Base-by-base conservation (phyloP, 768 basidiomycete species). In the Leccinum barrowsii region DNA sequence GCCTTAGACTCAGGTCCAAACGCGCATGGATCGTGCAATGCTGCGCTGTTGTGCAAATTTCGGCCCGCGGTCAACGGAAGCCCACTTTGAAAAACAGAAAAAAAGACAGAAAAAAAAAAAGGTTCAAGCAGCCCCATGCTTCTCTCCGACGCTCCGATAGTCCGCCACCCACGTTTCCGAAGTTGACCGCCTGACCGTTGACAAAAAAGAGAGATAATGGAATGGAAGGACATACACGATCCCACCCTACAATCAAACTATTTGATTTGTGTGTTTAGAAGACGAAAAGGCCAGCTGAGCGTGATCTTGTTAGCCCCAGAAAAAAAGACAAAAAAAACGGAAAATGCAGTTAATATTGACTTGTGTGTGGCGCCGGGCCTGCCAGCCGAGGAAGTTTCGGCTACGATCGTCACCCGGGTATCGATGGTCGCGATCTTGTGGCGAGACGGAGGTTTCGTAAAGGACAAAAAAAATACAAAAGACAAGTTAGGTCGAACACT, bases 371-470 rank as follows among this genome's bases (percentile, higher is more conserved):
- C 40, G 54, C 11, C n/a, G 46, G 40, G 10, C 30, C 11, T 40
- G 52, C 55, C 11, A 47, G 55, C 58, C 63, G 63, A 57, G 52
- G 44, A 61, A 4, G 52, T 61, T 61, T 35, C 59, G 63, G 52
- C 28, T 21, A 7, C 32, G 11, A 2, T 50, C 46, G 49, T 52
- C 53, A 13, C 40, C 26, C 32, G 32, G 32, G 19, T 30, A 59
- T 59, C 50, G 46, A 60, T 54, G 35, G 21, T 40, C 55, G 50
- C 50, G 42, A 61, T 65, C 56, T 64, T 57, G 21, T 54, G 54
- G 42, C 53, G n/a, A 28, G 30, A 10, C 12, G 30, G 17, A 5
- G 8, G 55, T 56, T 52, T 56, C 63, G 62, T 56, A 64, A 54
- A 35, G 3, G 21, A 52, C 26, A 40, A 32, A 22, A 15, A 34